phyloP scores from a whole-genome alignment of 1,139 yeast species.

The Yamadazyma blattariae region DNA sequence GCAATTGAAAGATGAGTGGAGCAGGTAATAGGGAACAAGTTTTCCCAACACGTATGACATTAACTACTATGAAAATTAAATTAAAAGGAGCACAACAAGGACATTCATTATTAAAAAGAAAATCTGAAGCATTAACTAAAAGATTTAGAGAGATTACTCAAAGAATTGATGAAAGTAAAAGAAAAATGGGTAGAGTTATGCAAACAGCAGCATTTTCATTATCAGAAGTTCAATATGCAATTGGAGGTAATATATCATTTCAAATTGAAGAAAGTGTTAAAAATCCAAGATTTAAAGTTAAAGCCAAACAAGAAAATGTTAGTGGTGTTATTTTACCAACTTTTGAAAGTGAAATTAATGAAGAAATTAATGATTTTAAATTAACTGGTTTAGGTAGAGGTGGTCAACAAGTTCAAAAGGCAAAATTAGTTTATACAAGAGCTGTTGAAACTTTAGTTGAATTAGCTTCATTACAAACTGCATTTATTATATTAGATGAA shows the following conservation, averaged over 20 bases:
- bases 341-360: conserved; percentile 81
- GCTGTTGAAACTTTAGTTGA: conserved; percentile 96
- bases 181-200: conserved; percentile 98
- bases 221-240: conserved; percentile 96
- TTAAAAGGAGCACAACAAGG: conserved; percentile 98
- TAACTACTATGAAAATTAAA: conserved; percentile 91
- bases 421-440: conserved; percentile 86
- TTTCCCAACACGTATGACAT: conserved; percentile 96
- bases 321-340: conserved; percentile 94
- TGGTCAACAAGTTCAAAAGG: conserved; percentile 96
- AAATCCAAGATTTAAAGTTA: conserved; percentile 84
- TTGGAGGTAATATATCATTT: conserved; percentile 91
- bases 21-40: conserved; percentile 73
- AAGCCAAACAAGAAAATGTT: conserved; percentile 93
- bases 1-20: conserved; percentile 51
- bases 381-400: conserved; percentile 97
- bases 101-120: conserved; percentile 87
- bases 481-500: conserved; percentile 93
- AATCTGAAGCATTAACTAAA: conserved; percentile 94
- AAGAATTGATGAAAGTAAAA: conserved; percentile 91
- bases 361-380: conserved; percentile 86
- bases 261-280: conserved; percentile 95
- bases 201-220: conserved; percentile 96
- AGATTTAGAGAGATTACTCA: conserved; percentile 94
- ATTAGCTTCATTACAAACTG: conserved; percentile 91